Percentiles rank a stretch among this genome's conserved stretches.
These are phyloP conservation scores for Pseudogymnoascus sp. DNA, from an alignment of 2,329 filamentous ascomycete species.

Conservation along the genomic window DNA sequence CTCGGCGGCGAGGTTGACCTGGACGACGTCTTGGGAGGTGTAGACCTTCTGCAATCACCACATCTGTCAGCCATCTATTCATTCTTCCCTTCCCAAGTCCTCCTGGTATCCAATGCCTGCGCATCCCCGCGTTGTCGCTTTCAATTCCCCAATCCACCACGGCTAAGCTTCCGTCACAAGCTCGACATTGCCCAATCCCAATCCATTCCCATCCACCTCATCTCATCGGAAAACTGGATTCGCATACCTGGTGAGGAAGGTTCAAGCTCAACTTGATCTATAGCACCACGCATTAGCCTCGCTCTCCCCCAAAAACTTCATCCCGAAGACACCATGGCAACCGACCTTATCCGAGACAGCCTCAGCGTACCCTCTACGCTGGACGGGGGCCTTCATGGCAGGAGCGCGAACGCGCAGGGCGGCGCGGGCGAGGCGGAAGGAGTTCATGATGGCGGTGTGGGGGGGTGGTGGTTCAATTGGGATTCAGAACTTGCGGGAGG, in stretches of 20 bases:
- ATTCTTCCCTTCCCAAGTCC: constrained; percentile 18
- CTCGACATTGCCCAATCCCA: not conserved
- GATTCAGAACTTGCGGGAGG: constrained; percentile 18
- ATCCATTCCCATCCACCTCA: not conserved
- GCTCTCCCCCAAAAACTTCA: not conserved
- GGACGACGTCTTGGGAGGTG: constrained; percentile 65
- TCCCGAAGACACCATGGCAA: constrained; percentile 19
- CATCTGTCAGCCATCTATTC: constrained; percentile 22
- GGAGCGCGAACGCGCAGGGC: constrained; percentile 77
- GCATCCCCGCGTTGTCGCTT: not conserved
- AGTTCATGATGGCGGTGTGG: constrained; percentile 65
- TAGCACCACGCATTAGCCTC: constrained; percentile 21
- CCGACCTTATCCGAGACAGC: constrained; percentile 73
- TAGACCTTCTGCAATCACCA: constrained; percentile 52
- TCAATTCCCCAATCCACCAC: not conserved
- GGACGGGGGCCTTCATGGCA: constrained; percentile 64
- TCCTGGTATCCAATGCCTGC: not conserved
- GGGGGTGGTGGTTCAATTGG: constrained; percentile 29
- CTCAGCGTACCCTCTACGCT: constrained; percentile 87
- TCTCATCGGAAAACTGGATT: constrained; percentile 9
- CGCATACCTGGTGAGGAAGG: constrained; percentile 93
- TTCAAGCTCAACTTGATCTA: constrained; percentile 95
- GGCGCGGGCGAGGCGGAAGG: constrained; percentile 82
- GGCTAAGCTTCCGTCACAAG: not conserved
- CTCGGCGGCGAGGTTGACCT: constrained; percentile 98